Evolutionary conservation across 2,329 filamentous ascomycete genomes (phyloP).

Genomic region (Fusarium coicis): DNA sequence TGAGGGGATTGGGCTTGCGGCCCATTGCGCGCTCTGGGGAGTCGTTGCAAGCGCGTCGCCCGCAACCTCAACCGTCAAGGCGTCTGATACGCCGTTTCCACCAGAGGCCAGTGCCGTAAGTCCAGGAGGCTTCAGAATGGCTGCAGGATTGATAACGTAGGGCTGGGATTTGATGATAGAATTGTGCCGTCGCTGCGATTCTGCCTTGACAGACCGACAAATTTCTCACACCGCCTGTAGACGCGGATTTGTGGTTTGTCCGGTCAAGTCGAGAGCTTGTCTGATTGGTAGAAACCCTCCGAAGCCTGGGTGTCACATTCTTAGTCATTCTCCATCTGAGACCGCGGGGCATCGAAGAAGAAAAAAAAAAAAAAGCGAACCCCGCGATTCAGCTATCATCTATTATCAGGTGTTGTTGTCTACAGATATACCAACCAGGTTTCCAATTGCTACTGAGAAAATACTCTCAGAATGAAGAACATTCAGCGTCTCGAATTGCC

Average conservation of each 20-base stretch:
- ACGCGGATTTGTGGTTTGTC: slow-evolving; percentile 39
- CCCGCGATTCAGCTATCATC: slow-evolving; percentile 21
- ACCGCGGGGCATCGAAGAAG: slow-evolving; percentile 4
- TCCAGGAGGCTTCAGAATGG: slow-evolving; percentile 22
- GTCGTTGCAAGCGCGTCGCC: slow-evolving; percentile 43
- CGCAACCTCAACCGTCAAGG: slow-evolving; percentile 39
- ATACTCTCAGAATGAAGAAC: slow-evolving; percentile 29
- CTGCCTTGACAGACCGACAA: slow-evolving; percentile 56
- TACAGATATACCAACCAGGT: slow-evolving; percentile 10
- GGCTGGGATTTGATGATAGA: slow-evolving; percentile 41
- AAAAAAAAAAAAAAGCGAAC: slow-evolving; percentile 32
- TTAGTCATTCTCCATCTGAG: slow-evolving; percentile 3
- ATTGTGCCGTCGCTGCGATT: slow-evolving; percentile 47
- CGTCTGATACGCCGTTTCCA: slow-evolving; percentile 27
- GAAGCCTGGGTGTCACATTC: neutral
- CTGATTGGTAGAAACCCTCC: slow-evolving; percentile 28
- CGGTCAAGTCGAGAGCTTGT: neutral
- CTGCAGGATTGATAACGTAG: slow-evolving; percentile 19
- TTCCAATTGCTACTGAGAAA: neutral
- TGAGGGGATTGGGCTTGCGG: slow-evolving; percentile 83
- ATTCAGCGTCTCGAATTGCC: slow-evolving; percentile 63
- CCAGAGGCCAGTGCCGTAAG: slow-evolving; percentile 27
- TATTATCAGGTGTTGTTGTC: neutral
- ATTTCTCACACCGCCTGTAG: slow-evolving; percentile 54
- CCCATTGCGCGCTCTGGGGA: slow-evolving; percentile 68